These are phyloP conservation scores for Sicyos baderoa DNA, from an alignment of 306 rosid genomes.

Conservation along the genomic window DNA sequence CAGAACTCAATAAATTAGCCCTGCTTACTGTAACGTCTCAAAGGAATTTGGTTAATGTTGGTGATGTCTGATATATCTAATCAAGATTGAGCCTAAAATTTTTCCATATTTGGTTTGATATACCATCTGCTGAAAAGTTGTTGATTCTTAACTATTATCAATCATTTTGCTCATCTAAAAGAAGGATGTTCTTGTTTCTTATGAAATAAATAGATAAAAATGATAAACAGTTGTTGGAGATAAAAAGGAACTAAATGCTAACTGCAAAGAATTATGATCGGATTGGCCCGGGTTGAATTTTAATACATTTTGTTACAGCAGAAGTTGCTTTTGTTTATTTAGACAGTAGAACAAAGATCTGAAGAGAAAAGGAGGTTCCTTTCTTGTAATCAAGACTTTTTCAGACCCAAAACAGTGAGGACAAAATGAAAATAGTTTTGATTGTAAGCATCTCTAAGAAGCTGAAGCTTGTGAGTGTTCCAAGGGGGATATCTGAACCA, in stretches of 20 bases:
- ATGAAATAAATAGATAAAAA: background rate
- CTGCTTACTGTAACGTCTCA: no score
- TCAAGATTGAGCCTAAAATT: no score
- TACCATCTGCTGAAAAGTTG: background rate
- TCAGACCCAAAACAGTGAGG: constrained; percentile 47
- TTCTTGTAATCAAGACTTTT: constrained; percentile 19
- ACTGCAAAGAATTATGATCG: background rate
- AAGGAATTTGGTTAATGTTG: no score
- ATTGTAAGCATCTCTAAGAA: constrained; percentile 41
- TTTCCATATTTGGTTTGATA: no score
- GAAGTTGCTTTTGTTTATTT: background rate
- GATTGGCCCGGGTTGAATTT: background rate
- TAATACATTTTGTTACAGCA: background rate
- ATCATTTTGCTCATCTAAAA: background rate
- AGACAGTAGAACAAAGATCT: background rate
- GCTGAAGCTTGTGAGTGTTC: constrained; percentile 46
- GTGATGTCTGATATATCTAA: no score
- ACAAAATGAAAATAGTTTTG: constrained; percentile 41
- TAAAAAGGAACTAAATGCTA: background rate
- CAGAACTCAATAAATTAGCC: no score
- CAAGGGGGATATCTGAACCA: constrained; percentile 84
- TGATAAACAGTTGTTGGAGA: background rate
- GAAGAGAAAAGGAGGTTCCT: background rate
- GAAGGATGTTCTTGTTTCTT: background rate
- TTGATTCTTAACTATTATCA: background rate